Base-by-base conservation (phyloP, 2,329 filamentous ascomycete genomes). In the Trichothecium roseum region DNA sequence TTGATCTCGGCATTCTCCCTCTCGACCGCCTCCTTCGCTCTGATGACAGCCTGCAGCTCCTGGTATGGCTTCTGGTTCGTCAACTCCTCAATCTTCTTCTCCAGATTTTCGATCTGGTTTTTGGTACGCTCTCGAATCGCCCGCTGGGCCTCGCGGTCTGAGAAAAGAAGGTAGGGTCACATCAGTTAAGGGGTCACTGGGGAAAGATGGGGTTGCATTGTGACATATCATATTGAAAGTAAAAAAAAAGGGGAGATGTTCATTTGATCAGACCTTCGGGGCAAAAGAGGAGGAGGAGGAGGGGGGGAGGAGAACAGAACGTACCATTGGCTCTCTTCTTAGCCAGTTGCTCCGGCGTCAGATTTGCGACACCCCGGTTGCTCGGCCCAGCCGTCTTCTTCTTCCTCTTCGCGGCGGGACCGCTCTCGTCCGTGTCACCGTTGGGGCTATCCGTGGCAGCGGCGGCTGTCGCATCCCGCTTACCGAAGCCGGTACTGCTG, bases 111-210 rank as follows among this genome's bases (percentile, higher is more conserved):
- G 46, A 91, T 91, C 55, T 84, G 81, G 39, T 77, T 74, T 60
- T 81, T 85, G 18, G 84, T 91, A 37, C 85, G 75, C 61, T 89
- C 83, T 29, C 85, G 72, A 40, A 93, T 91, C 28, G 84, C 84
- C 33, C 85, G 74, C 55, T 94, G 85, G 20, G 85, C 86, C 56
- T 93, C 84, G 39, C 85, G 78, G 54, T 93, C 85, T 72, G 76
- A 37, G 28, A 38, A 16, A 35, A 13, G 14, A 6, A 32, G 20
- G 20, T 6, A 10, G 20, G 20, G 20, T 24, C 20, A 24, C 20
- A 10, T 24, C 20, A 24, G 35, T 16, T 18, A 30, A 18, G 18
- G 36, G 26, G 46, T 45, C 31, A 43, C 35, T 17, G 37, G 31
- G 31, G 26, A 41, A 28, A 39, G 14, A 29, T 38, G 34, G 14